A percentile compares a stretch with the other conserved stretches of the same genome.
Conservation (phyloP, 2,329 filamentous ascomycete genomes). For the Laburnicola sp. region DNA sequence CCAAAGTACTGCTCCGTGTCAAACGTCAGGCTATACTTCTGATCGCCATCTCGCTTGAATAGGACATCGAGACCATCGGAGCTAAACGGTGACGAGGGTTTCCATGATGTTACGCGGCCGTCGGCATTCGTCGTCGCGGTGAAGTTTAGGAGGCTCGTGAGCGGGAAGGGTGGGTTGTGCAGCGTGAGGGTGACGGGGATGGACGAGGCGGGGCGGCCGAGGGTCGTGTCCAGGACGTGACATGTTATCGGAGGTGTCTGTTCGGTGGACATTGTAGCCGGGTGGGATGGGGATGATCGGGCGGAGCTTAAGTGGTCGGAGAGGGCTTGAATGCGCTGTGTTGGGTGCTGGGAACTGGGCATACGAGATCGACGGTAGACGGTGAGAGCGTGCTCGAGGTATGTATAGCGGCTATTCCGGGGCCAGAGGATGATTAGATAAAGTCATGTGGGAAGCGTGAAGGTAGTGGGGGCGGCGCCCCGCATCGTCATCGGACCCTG, state of each 20-base stretch:
- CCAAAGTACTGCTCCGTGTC: conserved; percentile 74
- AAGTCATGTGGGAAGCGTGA: background rate
- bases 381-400: background rate
- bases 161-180: conserved; percentile 32
- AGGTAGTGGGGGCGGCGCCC: background rate
- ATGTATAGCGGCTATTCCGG: no score
- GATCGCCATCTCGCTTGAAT: conserved; percentile 46
- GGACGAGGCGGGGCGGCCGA: conserved; percentile 67
- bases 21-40: conserved; percentile 71
- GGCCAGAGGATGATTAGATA: background rate
- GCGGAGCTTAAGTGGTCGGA: conserved; percentile 21
- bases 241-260: conserved; percentile 69
- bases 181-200: conserved; percentile 68
- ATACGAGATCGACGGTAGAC: conserved; percentile 9
- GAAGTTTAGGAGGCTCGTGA: conserved; percentile 57
- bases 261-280: conserved; percentile 25
- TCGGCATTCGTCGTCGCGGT: conserved; percentile 73
- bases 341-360: conserved; percentile 18
- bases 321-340: conserved; percentile 25
- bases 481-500: conserved; percentile 2
- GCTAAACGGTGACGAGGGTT: conserved; percentile 52
- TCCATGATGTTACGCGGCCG: conserved; percentile 73
- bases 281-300: conserved; percentile 9
- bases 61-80: conserved; percentile 46
- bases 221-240: conserved; percentile 82